These are phyloP conservation scores for Apiospora kogelbergensis DNA, from an alignment of 2,329 filamentous ascomycete species.

Conservation along the genomic window DNA sequence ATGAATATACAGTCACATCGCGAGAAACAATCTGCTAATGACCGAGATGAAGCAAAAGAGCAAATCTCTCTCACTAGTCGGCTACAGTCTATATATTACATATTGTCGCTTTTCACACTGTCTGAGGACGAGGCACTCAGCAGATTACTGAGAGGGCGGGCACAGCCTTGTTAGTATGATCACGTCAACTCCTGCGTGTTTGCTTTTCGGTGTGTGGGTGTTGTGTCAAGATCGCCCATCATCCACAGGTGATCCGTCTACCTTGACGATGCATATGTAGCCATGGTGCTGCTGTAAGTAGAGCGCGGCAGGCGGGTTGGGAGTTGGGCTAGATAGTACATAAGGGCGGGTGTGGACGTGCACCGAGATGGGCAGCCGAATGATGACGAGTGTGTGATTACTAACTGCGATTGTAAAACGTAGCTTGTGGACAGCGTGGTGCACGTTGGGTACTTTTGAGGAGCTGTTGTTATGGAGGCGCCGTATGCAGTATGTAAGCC, in stretches of 20 bases:
- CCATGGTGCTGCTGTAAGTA: neutral
- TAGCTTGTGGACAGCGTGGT: neutral
- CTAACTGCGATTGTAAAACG: neutral
- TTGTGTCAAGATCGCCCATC: conserved; percentile 5
- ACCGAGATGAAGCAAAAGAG: neutral
- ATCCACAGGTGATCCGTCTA: neutral
- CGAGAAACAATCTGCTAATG: neutral
- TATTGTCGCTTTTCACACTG: neutral
- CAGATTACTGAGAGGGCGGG: neutral
- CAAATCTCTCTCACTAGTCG: neutral
- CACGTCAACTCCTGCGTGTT: neutral
- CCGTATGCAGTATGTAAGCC: neutral
- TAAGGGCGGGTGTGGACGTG: neutral
- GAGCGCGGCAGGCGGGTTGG: neutral
- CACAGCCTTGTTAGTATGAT: neutral
- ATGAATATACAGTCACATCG: neutral
- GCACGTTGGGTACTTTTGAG: neutral
- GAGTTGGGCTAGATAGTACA: neutral
- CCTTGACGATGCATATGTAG: neutral
- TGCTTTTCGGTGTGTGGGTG: conserved; percentile 3
- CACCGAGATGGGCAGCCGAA: neutral
- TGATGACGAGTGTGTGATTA: conserved; percentile 3
- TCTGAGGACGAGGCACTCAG: neutral
- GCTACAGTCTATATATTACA: neutral
- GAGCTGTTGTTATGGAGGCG: neutral